Evolutionary conservation across 1,284 basidiomycete genomes (phyloP).

Genomic region (Omphalotus olearius): DNA sequence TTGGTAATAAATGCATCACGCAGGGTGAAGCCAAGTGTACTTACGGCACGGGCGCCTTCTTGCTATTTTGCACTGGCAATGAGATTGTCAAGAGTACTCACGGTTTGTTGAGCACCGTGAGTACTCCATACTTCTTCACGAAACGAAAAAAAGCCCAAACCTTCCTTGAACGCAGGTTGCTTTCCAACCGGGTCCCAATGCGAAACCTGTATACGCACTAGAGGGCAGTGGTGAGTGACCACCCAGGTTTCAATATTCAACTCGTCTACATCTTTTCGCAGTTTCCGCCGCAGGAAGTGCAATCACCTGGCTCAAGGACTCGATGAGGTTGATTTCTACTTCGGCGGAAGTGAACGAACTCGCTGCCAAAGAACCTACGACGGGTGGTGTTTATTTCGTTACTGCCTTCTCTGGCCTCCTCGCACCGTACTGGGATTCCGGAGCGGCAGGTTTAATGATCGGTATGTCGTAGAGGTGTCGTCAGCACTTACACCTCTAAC

Average conservation of each 20-base stretch:
- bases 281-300: slow-evolving; percentile 94
- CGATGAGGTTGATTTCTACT: slow-evolving; percentile 78
- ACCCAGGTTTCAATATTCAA: background rate
- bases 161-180: slow-evolving; percentile 53
- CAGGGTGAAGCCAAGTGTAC: slow-evolving; percentile 92
- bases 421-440: slow-evolving; percentile 91
- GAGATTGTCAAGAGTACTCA: slow-evolving; percentile 85
- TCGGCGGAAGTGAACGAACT: slow-evolving; percentile 87
- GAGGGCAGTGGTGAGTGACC: slow-evolving; percentile 82
- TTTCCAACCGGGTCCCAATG: slow-evolving; percentile 81
- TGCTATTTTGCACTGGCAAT: slow-evolving; percentile 92
- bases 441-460: slow-evolving; percentile 80
- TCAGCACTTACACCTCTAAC: background rate
- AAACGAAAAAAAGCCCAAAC: background rate
- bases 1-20: slow-evolving; percentile 91
- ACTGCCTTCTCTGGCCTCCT: slow-evolving; percentile 93
- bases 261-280: slow-evolving; percentile 23
- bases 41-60: slow-evolving; percentile 94
- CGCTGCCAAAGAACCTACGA: slow-evolving; percentile 76
- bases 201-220: slow-evolving; percentile 86
- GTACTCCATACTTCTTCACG: slow-evolving; percentile 16
- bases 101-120: slow-evolving; percentile 85
- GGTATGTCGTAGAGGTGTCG: slow-evolving; percentile 35
- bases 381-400: slow-evolving; percentile 95
- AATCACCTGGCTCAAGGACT: slow-evolving; percentile 96